Conservation (phyloP, 2,329 filamentous ascomycete genomes). For the Leptodontidium sp. region DNA sequence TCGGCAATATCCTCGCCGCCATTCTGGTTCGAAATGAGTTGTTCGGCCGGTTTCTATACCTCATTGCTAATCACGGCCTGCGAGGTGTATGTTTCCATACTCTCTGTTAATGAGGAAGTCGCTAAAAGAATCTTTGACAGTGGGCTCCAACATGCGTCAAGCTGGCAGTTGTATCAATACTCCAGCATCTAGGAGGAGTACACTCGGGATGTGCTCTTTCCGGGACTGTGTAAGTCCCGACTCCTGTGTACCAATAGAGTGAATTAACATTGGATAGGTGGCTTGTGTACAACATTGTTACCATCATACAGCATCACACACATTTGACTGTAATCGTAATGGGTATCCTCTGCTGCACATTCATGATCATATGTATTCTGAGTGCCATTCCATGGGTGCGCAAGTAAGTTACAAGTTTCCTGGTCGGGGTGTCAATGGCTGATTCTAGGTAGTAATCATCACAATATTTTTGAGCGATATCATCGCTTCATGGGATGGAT, state of each 20-base stretch:
- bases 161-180: conserved; percentile 48
- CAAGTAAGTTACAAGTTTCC: conserved; percentile 46
- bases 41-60: conserved; percentile 50
- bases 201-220: conserved; percentile 53
- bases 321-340: conserved; percentile 49
- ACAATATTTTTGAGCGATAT: conserved; percentile 52
- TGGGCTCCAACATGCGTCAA: conserved; percentile 51
- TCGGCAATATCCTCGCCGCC: conserved; percentile 51
- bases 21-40: conserved; percentile 52
- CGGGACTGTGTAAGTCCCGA: conserved; percentile 46
- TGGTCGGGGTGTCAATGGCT: conserved; percentile 13
- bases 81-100: conserved; percentile 45
- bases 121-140: conserved; percentile 38
- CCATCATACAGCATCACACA: conserved; percentile 48
- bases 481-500: conserved; percentile 54
- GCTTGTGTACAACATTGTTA: conserved; percentile 51
- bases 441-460: conserved; percentile 47
- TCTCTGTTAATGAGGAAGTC: background rate
- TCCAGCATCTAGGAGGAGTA: conserved; percentile 53
- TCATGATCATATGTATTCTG: conserved; percentile 50
- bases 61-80: conserved; percentile 50
- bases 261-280: conserved; percentile 42
- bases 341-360: conserved; percentile 49
- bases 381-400: conserved; percentile 53
- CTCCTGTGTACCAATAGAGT: conserved; percentile 23